Base-by-base conservation (phyloP, 768 basidiomycete species). In the Lyophyllum semitale region DNA sequence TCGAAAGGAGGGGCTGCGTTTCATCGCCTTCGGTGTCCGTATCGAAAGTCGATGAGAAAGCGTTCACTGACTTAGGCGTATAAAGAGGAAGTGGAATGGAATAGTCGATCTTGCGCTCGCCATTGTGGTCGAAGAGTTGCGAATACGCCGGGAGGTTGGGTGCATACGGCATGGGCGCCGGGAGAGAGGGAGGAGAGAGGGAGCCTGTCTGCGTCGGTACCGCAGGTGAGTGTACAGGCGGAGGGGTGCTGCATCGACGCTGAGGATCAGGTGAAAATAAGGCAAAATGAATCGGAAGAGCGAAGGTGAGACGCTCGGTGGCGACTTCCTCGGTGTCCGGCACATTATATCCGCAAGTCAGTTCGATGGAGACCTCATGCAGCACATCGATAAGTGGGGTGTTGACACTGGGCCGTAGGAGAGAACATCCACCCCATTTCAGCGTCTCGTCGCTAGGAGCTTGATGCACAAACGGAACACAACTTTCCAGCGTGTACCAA, bases 91-190 rank as follows among this genome's bases (percentile, higher is more conserved):
- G 70, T 13, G 84, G 86, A n/a, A 66, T 58, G 29, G 80, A 82
- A 57, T 81, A 77, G 63, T 92, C 89, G 46, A 89, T 75, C 71
- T 84, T 88, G 51, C 79, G 78, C 49, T 91, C 86, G 17, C 92
- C 91, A 60, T 89, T 88, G 17, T 75, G 63, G 63, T 92, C 73
- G 71, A 86, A 93, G 18, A 93, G 75, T 59, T 91, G 89, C 5
- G 88, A 90, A 64, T 93, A 93, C 3, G 85, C 80, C 1, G 91
- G 92, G 18, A 91, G 81, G 25, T 60, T 68, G 9, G 61, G 48
- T 30, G 72, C 51, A 45, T 56, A 64, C 46, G 65, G 52, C 48
- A 57, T 55, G 43, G 63, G 49, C 41, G 57, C 58, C 18, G 63
- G 37, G 54, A 62, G 50, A 23, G 57, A 57, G 13, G 63, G 45